Conservation (phyloP, 305 asterid genomes). For the Fraxinus velutina region DNA sequence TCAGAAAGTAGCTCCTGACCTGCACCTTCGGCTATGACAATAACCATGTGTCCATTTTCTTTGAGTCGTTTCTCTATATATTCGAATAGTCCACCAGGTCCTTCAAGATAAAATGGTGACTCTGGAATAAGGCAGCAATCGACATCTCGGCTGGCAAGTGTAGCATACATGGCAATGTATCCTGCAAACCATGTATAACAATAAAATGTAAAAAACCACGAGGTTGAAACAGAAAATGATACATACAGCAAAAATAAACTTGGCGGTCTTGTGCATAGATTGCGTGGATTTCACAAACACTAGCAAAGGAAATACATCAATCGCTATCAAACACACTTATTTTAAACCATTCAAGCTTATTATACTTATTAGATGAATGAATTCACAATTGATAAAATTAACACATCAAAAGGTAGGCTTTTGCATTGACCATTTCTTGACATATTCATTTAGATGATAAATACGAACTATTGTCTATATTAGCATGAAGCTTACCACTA, state of each 20-base stretch:
- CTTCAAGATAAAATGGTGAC: constrained; percentile 76
- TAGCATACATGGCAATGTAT: constrained; percentile 80
- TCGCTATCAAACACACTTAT: background rate
- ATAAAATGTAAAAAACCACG: background rate
- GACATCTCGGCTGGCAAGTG: constrained; percentile 80
- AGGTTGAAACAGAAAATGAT: background rate
- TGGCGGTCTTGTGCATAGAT: background rate
- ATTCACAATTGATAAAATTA: background rate
- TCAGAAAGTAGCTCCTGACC: constrained; percentile 70
- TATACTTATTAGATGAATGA: background rate
- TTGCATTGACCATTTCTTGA: background rate
- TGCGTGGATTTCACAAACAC: background rate
- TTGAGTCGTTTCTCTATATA: constrained; percentile 60
- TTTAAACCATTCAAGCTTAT: background rate
- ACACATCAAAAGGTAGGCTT: background rate
- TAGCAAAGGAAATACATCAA: background rate
- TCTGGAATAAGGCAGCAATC: constrained; percentile 88
- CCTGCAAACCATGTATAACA: constrained; percentile 37
- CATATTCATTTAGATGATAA: background rate
- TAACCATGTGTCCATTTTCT: constrained; percentile 79
- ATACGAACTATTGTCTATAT: background rate
- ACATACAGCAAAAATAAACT: background rate
- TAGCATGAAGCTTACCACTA: constrained; percentile 43
- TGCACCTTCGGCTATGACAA: constrained; percentile 87
- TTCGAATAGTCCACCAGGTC: constrained; percentile 65